Percentiles rank a stretch among this genome's conserved stretches.
Evolutionary conservation across 805 yeast genomes (phyloP).

Genomic region (Candida gorgasii): DNA sequence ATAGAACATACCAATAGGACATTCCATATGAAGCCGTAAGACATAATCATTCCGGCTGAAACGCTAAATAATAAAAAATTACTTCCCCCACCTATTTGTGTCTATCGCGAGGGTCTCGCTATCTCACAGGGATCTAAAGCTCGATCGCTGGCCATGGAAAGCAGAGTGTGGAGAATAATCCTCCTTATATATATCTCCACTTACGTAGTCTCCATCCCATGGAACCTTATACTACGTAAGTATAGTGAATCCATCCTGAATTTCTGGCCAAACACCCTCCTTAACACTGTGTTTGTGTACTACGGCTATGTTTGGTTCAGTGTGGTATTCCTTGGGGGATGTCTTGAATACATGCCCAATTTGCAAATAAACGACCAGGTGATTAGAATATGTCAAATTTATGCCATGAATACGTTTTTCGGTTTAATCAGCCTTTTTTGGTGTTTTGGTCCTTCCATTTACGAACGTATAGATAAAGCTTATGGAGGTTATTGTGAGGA

Average conservation of each 20-base stretch:
- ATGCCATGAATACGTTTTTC: slow-evolving; percentile 7
- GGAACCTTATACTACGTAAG: slow-evolving; percentile 15
- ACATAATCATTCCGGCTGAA: too few species aligned
- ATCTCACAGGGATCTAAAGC: too few species aligned
- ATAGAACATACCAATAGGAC: too few species aligned
- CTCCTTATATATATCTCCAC: slow-evolving; percentile 11
- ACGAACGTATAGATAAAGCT: slow-evolving; percentile 31
- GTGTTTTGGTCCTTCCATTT: slow-evolving; percentile 37
- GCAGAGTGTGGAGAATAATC: slow-evolving; percentile 5
- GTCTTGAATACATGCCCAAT: background rate
- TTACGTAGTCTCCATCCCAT: slow-evolving; percentile 25
- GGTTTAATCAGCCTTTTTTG: slow-evolving; percentile 19
- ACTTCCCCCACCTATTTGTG: too few species aligned
- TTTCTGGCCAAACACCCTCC: slow-evolving; percentile 19
- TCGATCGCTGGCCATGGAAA: too few species aligned
- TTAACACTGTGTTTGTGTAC: slow-evolving; percentile 19
- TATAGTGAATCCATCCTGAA: slow-evolving; percentile 17
- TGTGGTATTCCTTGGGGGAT: slow-evolving; percentile 11
- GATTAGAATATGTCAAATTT: background rate
- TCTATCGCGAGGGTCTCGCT: too few species aligned
- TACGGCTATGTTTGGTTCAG: slow-evolving; percentile 35
- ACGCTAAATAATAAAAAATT: too few species aligned
- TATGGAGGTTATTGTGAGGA: slow-evolving; percentile 42
- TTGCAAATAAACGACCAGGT: background rate
- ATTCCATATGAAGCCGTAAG: too few species aligned